A percentile compares a stretch with the other conserved stretches of the same genome.
phyloP scores from a whole-genome alignment of 768 basidiomycete species.

The Chiua virens region DNA sequence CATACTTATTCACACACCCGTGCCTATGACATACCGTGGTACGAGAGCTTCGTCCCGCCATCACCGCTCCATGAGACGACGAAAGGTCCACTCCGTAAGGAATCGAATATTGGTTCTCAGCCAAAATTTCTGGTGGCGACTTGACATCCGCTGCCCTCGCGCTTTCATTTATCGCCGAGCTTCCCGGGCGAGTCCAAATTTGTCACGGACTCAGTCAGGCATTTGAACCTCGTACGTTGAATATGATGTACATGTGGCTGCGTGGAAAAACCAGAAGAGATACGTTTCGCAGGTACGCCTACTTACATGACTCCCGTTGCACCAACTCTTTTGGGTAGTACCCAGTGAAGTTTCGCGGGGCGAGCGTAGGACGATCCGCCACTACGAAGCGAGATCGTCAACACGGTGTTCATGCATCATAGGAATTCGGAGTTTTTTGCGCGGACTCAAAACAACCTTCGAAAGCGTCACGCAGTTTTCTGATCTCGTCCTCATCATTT shows the following conservation, averaged over 20 bases:
- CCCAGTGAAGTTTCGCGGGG: not conserved
- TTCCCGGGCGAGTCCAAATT: not conserved
- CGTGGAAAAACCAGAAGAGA: too few species aligned
- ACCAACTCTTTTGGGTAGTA: not conserved
- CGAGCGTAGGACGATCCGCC: constrained; percentile 14
- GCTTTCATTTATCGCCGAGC: constrained; percentile 9
- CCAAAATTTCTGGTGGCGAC: constrained; percentile 10
- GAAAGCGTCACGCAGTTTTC: not conserved
- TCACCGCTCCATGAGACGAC: constrained; percentile 12
- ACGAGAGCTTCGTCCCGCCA: constrained; percentile 7
- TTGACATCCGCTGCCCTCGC: constrained; percentile 11
- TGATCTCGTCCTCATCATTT: not conserved
- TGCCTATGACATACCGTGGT: constrained; percentile 9
- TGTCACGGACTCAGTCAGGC: too few species aligned
- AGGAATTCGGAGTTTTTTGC: not conserved
- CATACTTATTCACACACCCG: not conserved
- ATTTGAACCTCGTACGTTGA: too few species aligned
- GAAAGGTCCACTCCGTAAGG: constrained; percentile 3
- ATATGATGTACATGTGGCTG: too few species aligned
- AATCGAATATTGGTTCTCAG: constrained; percentile 2
- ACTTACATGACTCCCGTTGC: too few species aligned
- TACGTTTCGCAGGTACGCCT: not conserved
- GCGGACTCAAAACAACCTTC: not conserved
- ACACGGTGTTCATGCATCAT: not conserved
- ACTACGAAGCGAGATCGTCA: constrained; percentile 13